Evolutionary conservation across 371 early-diverging fungal species (phyloP).

Genomic region (Fennellomyces sp.): DNA sequence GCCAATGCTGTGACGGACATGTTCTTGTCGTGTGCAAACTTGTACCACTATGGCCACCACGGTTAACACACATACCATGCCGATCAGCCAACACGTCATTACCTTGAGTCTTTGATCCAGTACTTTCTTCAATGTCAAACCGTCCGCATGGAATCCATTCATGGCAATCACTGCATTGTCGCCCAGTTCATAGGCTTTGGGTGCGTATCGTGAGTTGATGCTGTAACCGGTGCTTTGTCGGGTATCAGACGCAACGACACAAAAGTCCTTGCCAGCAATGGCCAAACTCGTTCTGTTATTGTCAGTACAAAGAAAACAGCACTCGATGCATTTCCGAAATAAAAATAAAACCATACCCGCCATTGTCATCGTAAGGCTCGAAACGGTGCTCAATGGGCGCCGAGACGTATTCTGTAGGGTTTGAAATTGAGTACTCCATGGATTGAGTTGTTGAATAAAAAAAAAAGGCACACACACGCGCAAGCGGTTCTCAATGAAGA

Average conservation of each 20-base stretch:
- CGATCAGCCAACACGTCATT: slow-evolving; percentile 6
- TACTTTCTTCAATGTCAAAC: slow-evolving; percentile 82
- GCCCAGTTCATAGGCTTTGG: slow-evolving; percentile 93
- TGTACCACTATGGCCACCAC: slow-evolving; percentile 73
- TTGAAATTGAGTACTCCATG: slow-evolving; percentile 33
- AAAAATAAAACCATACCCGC: slow-evolving; percentile 54
- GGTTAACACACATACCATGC: background rate
- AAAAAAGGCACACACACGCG: background rate
- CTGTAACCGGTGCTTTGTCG: slow-evolving; percentile 95
- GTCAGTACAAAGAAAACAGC: background rate
- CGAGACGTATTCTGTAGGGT: slow-evolving; percentile 33
- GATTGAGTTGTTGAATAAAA: background rate
- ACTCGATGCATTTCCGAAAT: background rate
- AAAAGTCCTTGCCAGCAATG: slow-evolving; percentile 95
- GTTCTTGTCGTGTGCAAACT: slow-evolving; percentile 87
- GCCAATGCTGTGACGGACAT: slow-evolving; percentile 91
- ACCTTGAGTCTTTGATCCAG: slow-evolving; percentile 91
- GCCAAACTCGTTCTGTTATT: slow-evolving; percentile 84
- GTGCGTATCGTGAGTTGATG: slow-evolving; percentile 94
- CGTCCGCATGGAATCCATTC: slow-evolving; percentile 97
- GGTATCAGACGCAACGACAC: slow-evolving; percentile 97
- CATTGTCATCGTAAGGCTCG: slow-evolving; percentile 83
- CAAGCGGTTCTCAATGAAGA: background rate
- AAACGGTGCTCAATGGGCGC: slow-evolving; percentile 69
- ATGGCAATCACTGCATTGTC: slow-evolving; percentile 88